Base-by-base conservation (phyloP, 2,329 filamentous ascomycete species). In the Aquanectria penicillioides region DNA sequence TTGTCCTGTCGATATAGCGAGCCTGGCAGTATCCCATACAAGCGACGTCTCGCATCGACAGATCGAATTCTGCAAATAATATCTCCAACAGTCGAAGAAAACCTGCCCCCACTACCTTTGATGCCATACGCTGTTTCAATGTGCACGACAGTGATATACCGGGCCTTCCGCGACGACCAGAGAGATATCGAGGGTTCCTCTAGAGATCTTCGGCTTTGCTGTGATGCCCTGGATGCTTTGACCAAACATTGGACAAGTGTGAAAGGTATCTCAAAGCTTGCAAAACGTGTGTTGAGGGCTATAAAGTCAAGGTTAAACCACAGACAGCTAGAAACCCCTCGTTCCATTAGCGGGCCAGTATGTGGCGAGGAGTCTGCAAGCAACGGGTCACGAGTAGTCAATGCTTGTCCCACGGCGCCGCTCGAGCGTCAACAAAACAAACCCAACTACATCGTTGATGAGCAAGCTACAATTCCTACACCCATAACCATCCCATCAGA, bases 81-180 rank as follows among this genome's bases (percentile, higher is more conserved):
- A 20, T 46, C 15, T 13, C n/a, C 23, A 13, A 13, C 44, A 12
- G 22, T 38, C 13, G 11, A 50, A 6, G 55, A 55, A 17, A 51
- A 26, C 6, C 40, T 61, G 6, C 59, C 59, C 3, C 59, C 59
- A 6, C 37, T 61, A 0, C 59, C 59, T 10, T 25, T 61, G 4
- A 46, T 61, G 1, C 59, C 59, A 7, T 59, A 61, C 17, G 55
- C 59, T n/a, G 46, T 55, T 12, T 49, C 55, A 6, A 61, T 61
- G 59, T 43, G 49, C 10, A 61, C 59, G 15, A 59, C 59, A 3
- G 55, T 59, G 6, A 61, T 61, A 36, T 61, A 61, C 20, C 49
- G 59, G n/a, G 59, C 59, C 6, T 29, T 61, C 9, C 38, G 59
- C 9, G 59, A 61, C 11, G 36, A 37, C 7, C 20, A 31, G 15